Conservation (phyloP, 352 stramenopile species). For the Globisporangium emineosum region DNA sequence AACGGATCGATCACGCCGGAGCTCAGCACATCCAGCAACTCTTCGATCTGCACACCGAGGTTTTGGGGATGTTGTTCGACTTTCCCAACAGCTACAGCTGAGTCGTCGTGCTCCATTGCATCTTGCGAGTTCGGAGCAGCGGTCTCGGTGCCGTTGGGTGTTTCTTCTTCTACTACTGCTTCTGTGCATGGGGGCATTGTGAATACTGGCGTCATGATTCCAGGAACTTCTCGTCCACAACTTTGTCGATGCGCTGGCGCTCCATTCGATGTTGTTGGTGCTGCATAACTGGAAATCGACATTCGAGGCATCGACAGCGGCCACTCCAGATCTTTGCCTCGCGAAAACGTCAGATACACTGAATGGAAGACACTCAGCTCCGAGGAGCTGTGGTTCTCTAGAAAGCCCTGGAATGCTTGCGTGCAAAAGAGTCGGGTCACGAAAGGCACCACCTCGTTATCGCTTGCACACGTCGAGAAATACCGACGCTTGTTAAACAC, state of each 20-base stretch:
- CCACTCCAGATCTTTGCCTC: conserved; percentile 54
- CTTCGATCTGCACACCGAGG: conserved; percentile 34
- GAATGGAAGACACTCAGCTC: conserved; percentile 81
- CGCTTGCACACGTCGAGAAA: conserved; percentile 49
- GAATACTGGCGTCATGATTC: conserved; percentile 25
- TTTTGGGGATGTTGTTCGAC: background rate
- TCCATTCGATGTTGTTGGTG: background rate
- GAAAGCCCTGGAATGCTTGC: conserved; percentile 77
- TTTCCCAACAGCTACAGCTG: background rate
- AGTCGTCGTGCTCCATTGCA: conserved; percentile 17
- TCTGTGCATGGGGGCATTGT: conserved; percentile 12
- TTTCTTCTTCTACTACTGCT: background rate
- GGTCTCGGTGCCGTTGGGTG: too few relatives aligned
- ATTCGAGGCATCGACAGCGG: conserved; percentile 33
- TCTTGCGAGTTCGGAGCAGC: conserved; percentile 17
- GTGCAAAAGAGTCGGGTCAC: conserved; percentile 67
- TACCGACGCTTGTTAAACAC: conserved; percentile 88
- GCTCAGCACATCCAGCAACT: conserved; percentile 23
- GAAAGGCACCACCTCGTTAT: conserved; percentile 66
- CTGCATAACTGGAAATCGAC: conserved; percentile 17
- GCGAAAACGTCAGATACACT: conserved; percentile 60
- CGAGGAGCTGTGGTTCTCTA: conserved; percentile 67
- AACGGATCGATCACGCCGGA: conserved; percentile 25
- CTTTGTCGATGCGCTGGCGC: background rate
- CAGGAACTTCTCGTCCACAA: background rate